Percentiles rank a stretch among this genome's conserved stretches.
phyloP scores from a whole-genome alignment of 2,329 filamentous ascomycete species.

The Cladophialophora immunda region DNA sequence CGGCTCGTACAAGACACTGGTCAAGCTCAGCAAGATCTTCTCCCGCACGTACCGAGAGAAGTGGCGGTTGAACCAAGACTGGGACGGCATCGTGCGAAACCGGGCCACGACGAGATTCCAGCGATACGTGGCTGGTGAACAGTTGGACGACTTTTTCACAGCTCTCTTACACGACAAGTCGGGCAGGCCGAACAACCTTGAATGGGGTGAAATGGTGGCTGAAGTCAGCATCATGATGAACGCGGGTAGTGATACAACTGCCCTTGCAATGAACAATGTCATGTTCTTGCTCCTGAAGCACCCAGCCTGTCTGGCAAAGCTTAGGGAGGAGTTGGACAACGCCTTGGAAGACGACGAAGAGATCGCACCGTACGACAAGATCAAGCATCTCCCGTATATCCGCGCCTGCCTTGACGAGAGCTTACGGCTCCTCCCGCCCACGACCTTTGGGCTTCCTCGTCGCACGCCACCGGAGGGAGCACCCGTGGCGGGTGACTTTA shows the following conservation, averaged over 20 bases:
- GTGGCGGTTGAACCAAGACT: slow-evolving; percentile 44
- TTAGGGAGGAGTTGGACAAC: slow-evolving; percentile 57
- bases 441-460: slow-evolving; percentile 68
- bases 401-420: slow-evolving; percentile 80
- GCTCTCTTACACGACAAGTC: slow-evolving; percentile 46
- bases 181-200: slow-evolving; percentile 53
- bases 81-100: slow-evolving; percentile 57
- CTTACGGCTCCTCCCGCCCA: slow-evolving; percentile 76
- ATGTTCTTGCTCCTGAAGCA: slow-evolving; percentile 60
- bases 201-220: slow-evolving; percentile 41
- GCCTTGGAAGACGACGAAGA: slow-evolving; percentile 53
- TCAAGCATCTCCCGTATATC: slow-evolving; percentile 70
- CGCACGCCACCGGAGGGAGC: slow-evolving; percentile 69
- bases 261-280: slow-evolving; percentile 48
- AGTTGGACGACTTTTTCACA: slow-evolving; percentile 64
- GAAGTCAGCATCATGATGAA: slow-evolving; percentile 35
- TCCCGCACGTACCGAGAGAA: slow-evolving; percentile 37
- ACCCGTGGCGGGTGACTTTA: slow-evolving; percentile 71
- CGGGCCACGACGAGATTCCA: slow-evolving; percentile 55
- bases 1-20: slow-evolving; percentile 38
- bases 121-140: slow-evolving; percentile 60
- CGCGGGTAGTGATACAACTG: slow-evolving; percentile 33
- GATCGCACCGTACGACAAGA: slow-evolving; percentile 58
- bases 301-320: slow-evolving; percentile 50
- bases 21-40: slow-evolving; percentile 30